Conservation (phyloP, 768 basidiomycete genomes). For the Suillus lakei region DNA sequence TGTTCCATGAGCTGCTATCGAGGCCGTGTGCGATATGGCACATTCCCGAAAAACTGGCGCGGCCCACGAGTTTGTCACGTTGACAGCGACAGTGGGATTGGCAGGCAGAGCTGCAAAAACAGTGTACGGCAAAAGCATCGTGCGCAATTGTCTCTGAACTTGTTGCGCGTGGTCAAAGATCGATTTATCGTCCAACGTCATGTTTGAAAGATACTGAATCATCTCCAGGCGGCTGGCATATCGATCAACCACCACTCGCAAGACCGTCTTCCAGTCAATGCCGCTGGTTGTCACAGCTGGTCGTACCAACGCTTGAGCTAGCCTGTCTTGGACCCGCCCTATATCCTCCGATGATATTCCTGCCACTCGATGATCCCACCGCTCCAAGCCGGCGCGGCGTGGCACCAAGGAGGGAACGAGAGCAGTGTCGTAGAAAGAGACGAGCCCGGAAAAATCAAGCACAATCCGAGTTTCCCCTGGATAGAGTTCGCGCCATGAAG, state of each 20-base stretch:
- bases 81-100: background rate
- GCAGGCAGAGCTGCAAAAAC: slow-evolving; percentile 6
- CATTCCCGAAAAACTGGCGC: slow-evolving; percentile 15
- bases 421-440: slow-evolving; percentile 34
- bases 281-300: slow-evolving; percentile 27
- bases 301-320: slow-evolving; percentile 12
- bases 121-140: slow-evolving; percentile 19
- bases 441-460: slow-evolving; percentile 22
- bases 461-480: slow-evolving; percentile 32
- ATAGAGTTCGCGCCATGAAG: slow-evolving; percentile 25
- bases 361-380: slow-evolving; percentile 25
- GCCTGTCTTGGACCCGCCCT: slow-evolving; percentile 7
- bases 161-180: slow-evolving; percentile 10
- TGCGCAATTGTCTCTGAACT: slow-evolving; percentile 23
- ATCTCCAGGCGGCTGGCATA: slow-evolving; percentile 47
- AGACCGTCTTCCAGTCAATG: slow-evolving; percentile 48
- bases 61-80: slow-evolving; percentile 15
- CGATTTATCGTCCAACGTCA: slow-evolving; percentile 13
- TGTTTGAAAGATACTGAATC: slow-evolving; percentile 40
- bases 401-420: slow-evolving; percentile 23
- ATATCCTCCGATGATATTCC: slow-evolving; percentile 20
- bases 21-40: slow-evolving; percentile 14
- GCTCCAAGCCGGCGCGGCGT: slow-evolving; percentile 18
- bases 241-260: slow-evolving; percentile 44
- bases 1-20: background rate